Percentiles rank a stretch among this genome's conserved stretches.
These are phyloP conservation scores for Helianthus tuberosus DNA, from an alignment of 129 eudicot species.

Conservation along the genomic window DNA sequence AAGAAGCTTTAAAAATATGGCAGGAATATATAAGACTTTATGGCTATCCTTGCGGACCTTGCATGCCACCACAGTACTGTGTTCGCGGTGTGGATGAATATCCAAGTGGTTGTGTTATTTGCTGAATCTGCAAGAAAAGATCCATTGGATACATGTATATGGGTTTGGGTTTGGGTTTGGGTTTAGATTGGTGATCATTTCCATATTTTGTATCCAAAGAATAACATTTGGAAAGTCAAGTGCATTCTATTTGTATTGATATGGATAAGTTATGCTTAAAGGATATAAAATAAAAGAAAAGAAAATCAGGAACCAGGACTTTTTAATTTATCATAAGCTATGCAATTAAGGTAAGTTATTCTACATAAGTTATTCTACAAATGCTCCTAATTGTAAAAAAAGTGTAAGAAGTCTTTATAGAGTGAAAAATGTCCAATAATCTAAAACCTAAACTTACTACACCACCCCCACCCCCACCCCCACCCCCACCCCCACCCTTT, in stretches of 20 bases:
- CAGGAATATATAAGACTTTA: not conserved
- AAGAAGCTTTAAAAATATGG: not conserved
- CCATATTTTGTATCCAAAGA: not conserved
- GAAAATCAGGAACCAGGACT: too few relatives aligned
- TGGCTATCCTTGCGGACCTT: not conserved
- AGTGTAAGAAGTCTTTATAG: too few relatives aligned
- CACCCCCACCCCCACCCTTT: too few relatives aligned
- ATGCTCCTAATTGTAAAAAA: too few relatives aligned
- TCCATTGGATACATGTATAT: not conserved
- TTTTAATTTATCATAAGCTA: too few relatives aligned
- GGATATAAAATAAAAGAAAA: not conserved
- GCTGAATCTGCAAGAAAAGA: not conserved
- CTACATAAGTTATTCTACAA: too few relatives aligned
- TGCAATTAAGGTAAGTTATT: too few relatives aligned
- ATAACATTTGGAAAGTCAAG: not conserved
- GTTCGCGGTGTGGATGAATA: slow-evolving; percentile 22
- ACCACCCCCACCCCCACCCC: too few relatives aligned
- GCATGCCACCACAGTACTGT: slow-evolving; percentile 21
- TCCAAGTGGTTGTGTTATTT: slow-evolving; percentile 39
- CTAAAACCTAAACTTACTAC: too few relatives aligned
- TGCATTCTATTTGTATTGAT: not conserved
- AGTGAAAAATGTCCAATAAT: too few relatives aligned
- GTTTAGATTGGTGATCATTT: not conserved
- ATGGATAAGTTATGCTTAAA: not conserved
- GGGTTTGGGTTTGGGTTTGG: slow-evolving; percentile 5